These are phyloP conservation scores for Nakazawaea sp. DNA, from an alignment of 805 yeast species.

Conservation along the genomic window DNA sequence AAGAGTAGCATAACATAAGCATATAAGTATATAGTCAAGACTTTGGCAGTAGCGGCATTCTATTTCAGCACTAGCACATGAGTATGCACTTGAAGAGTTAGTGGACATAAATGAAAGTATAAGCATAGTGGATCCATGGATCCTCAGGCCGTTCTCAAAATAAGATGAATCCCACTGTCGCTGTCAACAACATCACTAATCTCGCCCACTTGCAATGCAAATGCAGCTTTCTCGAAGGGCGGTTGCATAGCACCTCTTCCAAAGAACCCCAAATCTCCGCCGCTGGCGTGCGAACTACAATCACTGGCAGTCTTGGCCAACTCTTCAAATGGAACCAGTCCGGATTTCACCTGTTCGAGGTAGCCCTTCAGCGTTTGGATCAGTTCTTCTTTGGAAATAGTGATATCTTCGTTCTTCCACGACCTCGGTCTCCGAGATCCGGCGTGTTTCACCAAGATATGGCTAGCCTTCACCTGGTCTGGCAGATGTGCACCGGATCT, in stretches of 20 bases:
- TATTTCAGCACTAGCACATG: no score
- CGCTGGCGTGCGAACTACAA: constrained; percentile 77
- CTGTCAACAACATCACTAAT: constrained; percentile 78
- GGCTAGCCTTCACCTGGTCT: constrained; percentile 71
- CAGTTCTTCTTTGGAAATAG: constrained; percentile 81
- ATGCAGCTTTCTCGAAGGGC: constrained; percentile 83
- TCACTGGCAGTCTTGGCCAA: constrained; percentile 83
- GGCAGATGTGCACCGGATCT: constrained; percentile 40
- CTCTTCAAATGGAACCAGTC: constrained; percentile 59
- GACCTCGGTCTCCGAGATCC: constrained; percentile 87
- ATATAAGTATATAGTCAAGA: no score
- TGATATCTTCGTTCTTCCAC: constrained; percentile 76
- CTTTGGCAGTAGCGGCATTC: no score
- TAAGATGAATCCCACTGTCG: constrained; percentile 85
- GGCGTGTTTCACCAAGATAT: constrained; percentile 74
- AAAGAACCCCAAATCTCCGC: constrained; percentile 90
- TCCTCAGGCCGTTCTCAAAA: constrained; percentile 72
- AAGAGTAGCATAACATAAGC: constrained; percentile 1
- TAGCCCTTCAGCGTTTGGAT: constrained; percentile 50
- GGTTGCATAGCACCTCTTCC: constrained; percentile 95
- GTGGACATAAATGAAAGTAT: no score
- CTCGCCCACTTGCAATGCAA: constrained; percentile 75
- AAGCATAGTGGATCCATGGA: no score
- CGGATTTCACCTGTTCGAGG: constrained; percentile 52
- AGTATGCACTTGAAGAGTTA: no score